Evolutionary conservation across 805 yeast species (phyloP), one percentile per base, ranked within the genome.

Genomic region (Myxozyma nipponensis): DNA sequence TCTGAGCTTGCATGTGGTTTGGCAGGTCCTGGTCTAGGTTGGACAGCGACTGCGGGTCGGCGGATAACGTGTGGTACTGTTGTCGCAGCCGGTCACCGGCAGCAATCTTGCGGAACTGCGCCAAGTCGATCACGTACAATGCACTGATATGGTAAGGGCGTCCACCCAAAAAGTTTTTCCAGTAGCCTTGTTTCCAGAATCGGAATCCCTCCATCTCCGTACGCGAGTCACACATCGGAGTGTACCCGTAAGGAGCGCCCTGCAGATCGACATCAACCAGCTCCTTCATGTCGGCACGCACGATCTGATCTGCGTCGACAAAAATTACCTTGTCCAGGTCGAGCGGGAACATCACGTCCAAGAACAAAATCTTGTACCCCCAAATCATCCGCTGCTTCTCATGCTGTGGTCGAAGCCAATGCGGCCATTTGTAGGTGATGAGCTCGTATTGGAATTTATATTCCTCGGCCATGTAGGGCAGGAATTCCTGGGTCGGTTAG

Each of bases 111-210:
- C 96, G 77, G 64, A 90, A 84, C 49, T 69, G 70, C 21, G 72
- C 69, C 65, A 93, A 73, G 66, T 93, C 95, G 45, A 90, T 83
- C 5, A 89, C 86, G 62, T 81, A 89, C 21, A 86, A 72, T 0
- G 96, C 96, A 66, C 95, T 56, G 57, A 86, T 84, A 61, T 89
- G 95, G 65, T 88, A 85, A 50, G 79, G 83, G 30, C 79, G 76
- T 32, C 76, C 78, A 10, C 72, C 72, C 39, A 91, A 70, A 23
- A 76, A 74, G 2, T 74, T 73, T 51, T 78, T 71, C 98, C 98
- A 91, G 66, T 87, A 91, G 0, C 97, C 98, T 54, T 80, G 78
- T 62, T 88, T 84, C 98, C 98, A 93, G 69, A 91, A 93, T 56
- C 93, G 67, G 66, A 75, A 86, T 0, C 91, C 95, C 63, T 85